phyloP scores from a whole-genome alignment of 768 basidiomycete genomes.

The Termitomyces sp. region DNA sequence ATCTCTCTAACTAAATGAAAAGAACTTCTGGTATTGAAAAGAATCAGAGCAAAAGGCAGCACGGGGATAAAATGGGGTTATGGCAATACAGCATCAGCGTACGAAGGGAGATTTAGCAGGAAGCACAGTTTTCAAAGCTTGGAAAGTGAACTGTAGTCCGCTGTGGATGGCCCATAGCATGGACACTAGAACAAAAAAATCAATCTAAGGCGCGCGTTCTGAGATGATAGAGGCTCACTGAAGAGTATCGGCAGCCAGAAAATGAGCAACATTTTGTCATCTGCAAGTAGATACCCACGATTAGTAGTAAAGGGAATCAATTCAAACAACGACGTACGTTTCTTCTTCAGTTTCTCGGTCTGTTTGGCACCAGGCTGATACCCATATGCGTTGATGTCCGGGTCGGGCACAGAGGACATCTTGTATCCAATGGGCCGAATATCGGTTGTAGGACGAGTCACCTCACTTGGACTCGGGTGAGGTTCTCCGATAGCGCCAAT shows the following conservation, averaged over 20 bases:
- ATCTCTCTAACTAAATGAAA: slow-evolving; percentile 3
- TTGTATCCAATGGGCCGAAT: slow-evolving; percentile 44
- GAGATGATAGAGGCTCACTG: slow-evolving; percentile 43
- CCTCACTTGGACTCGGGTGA: slow-evolving; percentile 2
- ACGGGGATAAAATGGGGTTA: slow-evolving; percentile 4
- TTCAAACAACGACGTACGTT: slow-evolving; percentile 47
- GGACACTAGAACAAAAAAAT: slow-evolving; percentile 41
- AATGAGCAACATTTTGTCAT: slow-evolving; percentile 79
- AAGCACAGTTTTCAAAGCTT: slow-evolving; percentile 44
- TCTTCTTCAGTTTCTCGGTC: slow-evolving; percentile 52
- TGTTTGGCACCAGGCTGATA: slow-evolving; percentile 54
- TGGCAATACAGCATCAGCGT: slow-evolving; percentile 23
- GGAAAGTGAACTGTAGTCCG: slow-evolving; percentile 48
- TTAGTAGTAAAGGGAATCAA: slow-evolving; percentile 4
- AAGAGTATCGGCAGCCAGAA: slow-evolving; percentile 88
- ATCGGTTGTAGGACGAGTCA: slow-evolving; percentile 24
- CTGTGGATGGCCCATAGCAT: slow-evolving; percentile 59
- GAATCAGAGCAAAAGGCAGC: not conserved
- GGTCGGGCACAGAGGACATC: slow-evolving; percentile 49
- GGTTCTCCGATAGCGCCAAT: slow-evolving; percentile 9
- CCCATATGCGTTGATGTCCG: slow-evolving; percentile 65
- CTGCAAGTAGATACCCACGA: slow-evolving; percentile 35
- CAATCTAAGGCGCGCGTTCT: not conserved
- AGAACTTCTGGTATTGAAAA: slow-evolving; percentile 1
- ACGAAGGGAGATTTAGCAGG: slow-evolving; percentile 41